Conservation (phyloP, 148 eudicot genomes). For the Dianthus caryophyllus region DNA sequence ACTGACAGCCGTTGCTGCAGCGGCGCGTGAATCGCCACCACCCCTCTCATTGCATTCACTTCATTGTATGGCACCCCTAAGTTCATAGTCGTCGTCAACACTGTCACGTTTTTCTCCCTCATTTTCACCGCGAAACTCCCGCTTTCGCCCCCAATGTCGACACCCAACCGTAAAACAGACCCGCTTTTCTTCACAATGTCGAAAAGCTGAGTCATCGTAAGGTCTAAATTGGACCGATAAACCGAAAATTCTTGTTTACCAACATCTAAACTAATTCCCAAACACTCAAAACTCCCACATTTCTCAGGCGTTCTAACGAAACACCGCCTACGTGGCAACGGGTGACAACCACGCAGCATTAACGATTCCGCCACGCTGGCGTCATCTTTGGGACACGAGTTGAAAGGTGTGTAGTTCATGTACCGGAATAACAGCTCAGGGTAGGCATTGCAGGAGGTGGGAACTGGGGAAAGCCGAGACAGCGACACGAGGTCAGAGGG, state of each 20-base stretch:
- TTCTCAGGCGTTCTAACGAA: slow-evolving; percentile 34
- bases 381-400: slow-evolving; percentile 51
- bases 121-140: slow-evolving; percentile 69
- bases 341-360: slow-evolving; percentile 84
- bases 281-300: slow-evolving; percentile 62
- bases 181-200: slow-evolving; percentile 31
- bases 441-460: slow-evolving; percentile 56
- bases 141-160: slow-evolving; percentile 76
- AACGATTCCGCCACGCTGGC: slow-evolving; percentile 52
- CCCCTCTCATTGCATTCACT: slow-evolving; percentile 62
- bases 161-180: slow-evolving; percentile 43
- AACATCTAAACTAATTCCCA: slow-evolving; percentile 22
- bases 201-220: slow-evolving; percentile 53
- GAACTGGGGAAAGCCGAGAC: slow-evolving; percentile 54
- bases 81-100: slow-evolving; percentile 71
- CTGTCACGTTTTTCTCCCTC: slow-evolving; percentile 58
- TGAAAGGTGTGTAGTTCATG: slow-evolving; percentile 71
- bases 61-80: slow-evolving; percentile 69
- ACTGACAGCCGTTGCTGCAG: slow-evolving; percentile 81
- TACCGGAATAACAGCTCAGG: slow-evolving; percentile 60
- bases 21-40: slow-evolving; percentile 73
- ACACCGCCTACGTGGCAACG: slow-evolving; percentile 78
- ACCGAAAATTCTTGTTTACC: slow-evolving; percentile 23
- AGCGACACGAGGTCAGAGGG: slow-evolving; percentile 69
- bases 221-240: slow-evolving; percentile 60